These are phyloP conservation scores for Ustilago hordei DNA, from an alignment of 1,284 basidiomycete species.

Conservation along the genomic window DNA sequence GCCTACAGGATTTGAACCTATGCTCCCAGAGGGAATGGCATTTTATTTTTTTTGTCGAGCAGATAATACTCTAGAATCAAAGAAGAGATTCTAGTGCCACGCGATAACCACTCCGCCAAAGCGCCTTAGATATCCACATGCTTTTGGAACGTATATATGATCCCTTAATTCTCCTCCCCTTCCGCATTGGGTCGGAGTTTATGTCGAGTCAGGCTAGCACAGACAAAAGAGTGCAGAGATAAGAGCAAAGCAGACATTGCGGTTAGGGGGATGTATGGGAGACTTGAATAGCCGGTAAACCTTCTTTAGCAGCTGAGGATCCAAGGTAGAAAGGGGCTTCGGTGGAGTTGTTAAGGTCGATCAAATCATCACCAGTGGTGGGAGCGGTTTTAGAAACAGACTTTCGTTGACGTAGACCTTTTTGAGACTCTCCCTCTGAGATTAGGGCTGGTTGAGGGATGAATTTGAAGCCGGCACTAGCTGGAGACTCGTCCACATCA, in stretches of 20 bases:
- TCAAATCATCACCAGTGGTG: neutral
- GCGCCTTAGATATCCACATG: conserved; percentile 19
- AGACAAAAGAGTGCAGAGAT: neutral
- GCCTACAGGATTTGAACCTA: conserved; percentile 57
- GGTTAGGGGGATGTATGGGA: conserved; percentile 13
- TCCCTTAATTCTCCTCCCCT: neutral
- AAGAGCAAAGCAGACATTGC: neutral
- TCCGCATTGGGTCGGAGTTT: too few relatives aligned
- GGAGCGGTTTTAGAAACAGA: conserved; percentile 1
- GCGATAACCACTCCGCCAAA: conserved; percentile 58
- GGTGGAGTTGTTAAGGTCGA: neutral
- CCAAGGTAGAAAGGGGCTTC: neutral
- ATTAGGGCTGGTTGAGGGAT: conserved; percentile 25
- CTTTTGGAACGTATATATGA: neutral
- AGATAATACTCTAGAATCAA: conserved; percentile 32
- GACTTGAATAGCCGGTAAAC: conserved; percentile 33
- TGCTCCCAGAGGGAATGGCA: conserved; percentile 58
- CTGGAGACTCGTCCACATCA: neutral
- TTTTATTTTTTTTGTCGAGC: conserved; percentile 36
- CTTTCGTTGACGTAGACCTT: conserved; percentile 30
- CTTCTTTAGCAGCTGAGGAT: neutral
- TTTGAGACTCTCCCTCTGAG: conserved; percentile 22
- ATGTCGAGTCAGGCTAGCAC: neutral
- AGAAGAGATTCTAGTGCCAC: conserved; percentile 43
- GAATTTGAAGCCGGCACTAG: conserved; percentile 19